Evolutionary conservation across 129 eudicot genomes (phyloP).

Genomic region (Scalesia atractyloides): DNA sequence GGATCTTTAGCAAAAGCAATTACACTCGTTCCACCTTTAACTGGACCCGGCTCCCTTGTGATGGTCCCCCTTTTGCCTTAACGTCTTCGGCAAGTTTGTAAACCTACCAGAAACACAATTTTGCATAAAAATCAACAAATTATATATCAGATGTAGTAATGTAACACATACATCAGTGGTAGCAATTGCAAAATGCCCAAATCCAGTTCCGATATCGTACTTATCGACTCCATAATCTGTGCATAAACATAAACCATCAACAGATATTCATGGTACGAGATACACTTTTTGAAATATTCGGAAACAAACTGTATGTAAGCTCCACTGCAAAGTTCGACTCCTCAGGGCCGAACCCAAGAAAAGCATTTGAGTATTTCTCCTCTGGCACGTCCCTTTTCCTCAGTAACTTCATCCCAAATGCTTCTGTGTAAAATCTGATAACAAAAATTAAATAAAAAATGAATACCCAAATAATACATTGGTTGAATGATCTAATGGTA

Average conservation of each 20-base stretch:
- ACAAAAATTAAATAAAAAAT: neutral
- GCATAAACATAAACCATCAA: conserved; percentile 16
- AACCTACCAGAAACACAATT: conserved; percentile 37
- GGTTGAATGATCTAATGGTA: neutral
- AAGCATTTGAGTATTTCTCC: conserved; percentile 92
- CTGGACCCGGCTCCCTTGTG: conserved; percentile 88
- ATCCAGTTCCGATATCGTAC: conserved; percentile 94
- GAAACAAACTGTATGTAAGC: conserved; percentile 82
- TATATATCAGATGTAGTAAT: neutral
- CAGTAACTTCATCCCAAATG: conserved; percentile 90
- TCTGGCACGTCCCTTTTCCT: conserved; percentile 90
- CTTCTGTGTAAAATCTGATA: conserved; percentile 83
- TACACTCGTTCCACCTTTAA: conserved; percentile 74
- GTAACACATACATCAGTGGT: conserved; percentile 68
- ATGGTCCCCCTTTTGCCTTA: conserved; percentile 82
- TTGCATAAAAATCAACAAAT: conserved; percentile 14
- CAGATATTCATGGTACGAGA: neutral
- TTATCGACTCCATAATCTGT: conserved; percentile 94
- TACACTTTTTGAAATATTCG: neutral
- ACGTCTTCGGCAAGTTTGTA: conserved; percentile 68
- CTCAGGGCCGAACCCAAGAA: conserved; percentile 97
- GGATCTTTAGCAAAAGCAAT: conserved; percentile 98
- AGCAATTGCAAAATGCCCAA: conserved; percentile 96
- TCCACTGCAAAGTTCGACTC: conserved; percentile 85
- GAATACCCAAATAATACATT: neutral